phyloP scores from a whole-genome alignment of 164 flowering plant species.

The Dillenia suffruticosa region DNA sequence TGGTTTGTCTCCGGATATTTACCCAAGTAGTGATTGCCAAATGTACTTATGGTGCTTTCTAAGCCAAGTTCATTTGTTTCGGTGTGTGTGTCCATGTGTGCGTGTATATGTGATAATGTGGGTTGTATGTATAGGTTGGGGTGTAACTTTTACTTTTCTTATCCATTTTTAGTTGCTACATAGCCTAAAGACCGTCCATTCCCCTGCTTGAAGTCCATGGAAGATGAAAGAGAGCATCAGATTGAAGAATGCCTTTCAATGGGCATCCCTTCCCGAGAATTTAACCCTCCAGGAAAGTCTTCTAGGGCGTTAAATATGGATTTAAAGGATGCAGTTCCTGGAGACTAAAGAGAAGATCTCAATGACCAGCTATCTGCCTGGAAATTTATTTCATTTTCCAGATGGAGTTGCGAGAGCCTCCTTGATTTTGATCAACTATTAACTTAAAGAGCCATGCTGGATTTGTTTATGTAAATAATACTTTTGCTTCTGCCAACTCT shows the following conservation, averaged over 20 bases:
- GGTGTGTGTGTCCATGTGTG: too few relatives aligned
- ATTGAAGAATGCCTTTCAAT: slow-evolving; percentile 42
- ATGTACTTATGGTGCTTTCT: too few relatives aligned
- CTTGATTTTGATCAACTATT: slow-evolving; percentile 3
- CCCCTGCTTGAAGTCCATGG: slow-evolving; percentile 41
- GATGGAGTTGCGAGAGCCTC: slow-evolving; percentile 14
- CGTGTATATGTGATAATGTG: too few relatives aligned
- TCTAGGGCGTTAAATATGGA: slow-evolving; percentile 27
- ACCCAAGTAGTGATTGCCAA: too few relatives aligned
- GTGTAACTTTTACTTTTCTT: too few relatives aligned
- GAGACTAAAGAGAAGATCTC: not conserved
- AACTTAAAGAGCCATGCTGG: not conserved
- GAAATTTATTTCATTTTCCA: not conserved
- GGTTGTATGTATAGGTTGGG: too few relatives aligned
- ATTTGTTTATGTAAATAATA: too few relatives aligned
- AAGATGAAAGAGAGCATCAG: slow-evolving; percentile 44
- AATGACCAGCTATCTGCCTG: too few relatives aligned
- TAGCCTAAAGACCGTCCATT: slow-evolving; percentile 49
- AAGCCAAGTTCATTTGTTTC: too few relatives aligned
- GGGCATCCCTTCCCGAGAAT: slow-evolving; percentile 27
- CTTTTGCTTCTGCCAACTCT: slow-evolving; percentile 1
- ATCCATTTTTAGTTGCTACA: too few relatives aligned
- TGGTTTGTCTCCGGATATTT: too few relatives aligned
- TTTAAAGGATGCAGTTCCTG: slow-evolving; percentile 33
- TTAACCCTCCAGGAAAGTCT: slow-evolving; percentile 26